Conservation (phyloP, 805 yeast genomes). For the Hanseniaspora nectarophila region DNA sequence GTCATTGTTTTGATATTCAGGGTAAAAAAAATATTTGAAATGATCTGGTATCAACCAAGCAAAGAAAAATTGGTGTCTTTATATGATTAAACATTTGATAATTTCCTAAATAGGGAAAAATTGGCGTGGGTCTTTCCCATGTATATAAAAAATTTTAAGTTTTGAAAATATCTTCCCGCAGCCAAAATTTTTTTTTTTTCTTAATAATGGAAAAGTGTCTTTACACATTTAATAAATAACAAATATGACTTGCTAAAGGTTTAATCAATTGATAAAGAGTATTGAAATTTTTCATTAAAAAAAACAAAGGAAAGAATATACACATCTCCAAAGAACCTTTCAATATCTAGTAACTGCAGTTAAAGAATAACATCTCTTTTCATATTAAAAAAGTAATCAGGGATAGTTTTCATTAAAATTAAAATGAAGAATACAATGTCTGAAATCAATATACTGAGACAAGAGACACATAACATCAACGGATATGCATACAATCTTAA, state of each 20-base stretch:
- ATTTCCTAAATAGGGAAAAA: background rate
- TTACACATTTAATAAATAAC: too few relatives aligned
- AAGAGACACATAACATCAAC: background rate
- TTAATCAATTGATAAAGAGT: too few relatives aligned
- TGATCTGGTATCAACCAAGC: too few relatives aligned
- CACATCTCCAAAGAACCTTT: too few relatives aligned
- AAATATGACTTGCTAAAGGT: too few relatives aligned
- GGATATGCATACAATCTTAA: background rate
- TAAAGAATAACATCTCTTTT: background rate
- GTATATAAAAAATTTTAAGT: background rate
- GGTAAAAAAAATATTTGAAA: too few relatives aligned
- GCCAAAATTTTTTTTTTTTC: background rate
- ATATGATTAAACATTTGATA: background rate
- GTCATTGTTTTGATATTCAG: too few relatives aligned
- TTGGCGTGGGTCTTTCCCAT: background rate
- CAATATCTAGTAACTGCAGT: too few relatives aligned
- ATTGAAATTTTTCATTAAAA: too few relatives aligned
- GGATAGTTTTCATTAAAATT: background rate
- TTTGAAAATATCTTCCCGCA: background rate
- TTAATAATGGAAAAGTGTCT: too few relatives aligned
- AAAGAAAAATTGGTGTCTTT: too few relatives aligned
- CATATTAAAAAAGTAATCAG: background rate
- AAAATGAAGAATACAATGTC: background rate
- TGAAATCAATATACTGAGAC: background rate
- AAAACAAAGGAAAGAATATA: too few relatives aligned